Evolutionary conservation across 1,284 basidiomycete species (phyloP), one percentile per base, ranked within the genome.

Genomic region (Ustilago bromivora): DNA sequence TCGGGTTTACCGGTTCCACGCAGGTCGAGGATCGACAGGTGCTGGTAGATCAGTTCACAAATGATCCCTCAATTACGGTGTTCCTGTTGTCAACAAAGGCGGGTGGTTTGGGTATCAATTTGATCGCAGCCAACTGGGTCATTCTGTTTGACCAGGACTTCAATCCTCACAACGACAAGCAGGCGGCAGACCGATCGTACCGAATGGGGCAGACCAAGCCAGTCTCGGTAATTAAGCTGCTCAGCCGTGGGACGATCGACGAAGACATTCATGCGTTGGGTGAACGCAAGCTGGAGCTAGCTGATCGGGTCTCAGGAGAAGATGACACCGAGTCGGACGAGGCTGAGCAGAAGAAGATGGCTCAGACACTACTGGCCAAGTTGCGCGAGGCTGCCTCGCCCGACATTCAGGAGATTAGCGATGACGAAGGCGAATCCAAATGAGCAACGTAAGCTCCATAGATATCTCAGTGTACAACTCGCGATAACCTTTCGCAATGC

Each of bases 11-110:
- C 0, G 97, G 97, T 1, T 92, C 92, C 60, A 99, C 97, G 0
- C 91, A 94, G 52, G 97, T 99, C 19, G 95, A 96, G 82, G 92
- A 95, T 62, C 91, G 97, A 17, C 97, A 99, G 87, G 91, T 92
- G 8, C 87, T 99, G 4, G 96, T 99, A 0, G 97, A 99, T 83
- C 93, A 97, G 85, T 99, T 98, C 87, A 96, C 93, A n/a, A 93
- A 96, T 80, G 94, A 98, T 83, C 89, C 91, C 32, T 89, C 90
- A n/a, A 98, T 99, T 82, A 90, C 92, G 23, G 92, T 97, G 35
- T 99, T 99, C 87, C 88, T 99, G 5, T 89, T 99, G 1, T 98
- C 95, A 6, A 99, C 97, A 0, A 95, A 95, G 86, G 97, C 97
- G 0, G 97, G 90, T 55, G 90, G 89, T 61, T 87, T 90, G 41